Evolutionary conservation across 345 rosid species (phyloP).

Genomic region (Cardamine chenopodiifolia): DNA sequence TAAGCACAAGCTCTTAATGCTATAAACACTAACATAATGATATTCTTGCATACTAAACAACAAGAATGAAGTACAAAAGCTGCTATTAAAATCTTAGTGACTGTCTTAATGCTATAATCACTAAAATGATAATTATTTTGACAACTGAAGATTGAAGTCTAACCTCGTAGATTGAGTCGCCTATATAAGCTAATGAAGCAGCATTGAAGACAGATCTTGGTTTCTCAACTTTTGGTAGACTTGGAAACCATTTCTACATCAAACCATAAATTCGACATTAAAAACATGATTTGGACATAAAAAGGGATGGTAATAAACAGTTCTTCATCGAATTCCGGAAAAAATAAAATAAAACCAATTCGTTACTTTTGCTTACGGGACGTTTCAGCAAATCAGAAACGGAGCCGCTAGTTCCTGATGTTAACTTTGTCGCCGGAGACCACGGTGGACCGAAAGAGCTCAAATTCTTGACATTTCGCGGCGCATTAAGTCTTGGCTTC

Average conservation of each 20-base stretch:
- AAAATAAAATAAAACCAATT: neutral
- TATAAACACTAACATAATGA: neutral
- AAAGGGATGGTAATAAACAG: neutral
- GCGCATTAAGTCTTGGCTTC: conserved; percentile 66
- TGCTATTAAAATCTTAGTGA: neutral
- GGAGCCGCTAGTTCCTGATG: conserved; percentile 35
- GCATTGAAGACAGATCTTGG: conserved; percentile 48
- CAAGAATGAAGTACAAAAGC: neutral
- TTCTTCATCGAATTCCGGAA: neutral
- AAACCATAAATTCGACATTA: neutral
- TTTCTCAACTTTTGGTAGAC: conserved; percentile 43
- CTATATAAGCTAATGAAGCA: conserved; percentile 47
- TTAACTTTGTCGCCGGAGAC: conserved; percentile 39
- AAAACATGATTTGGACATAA: neutral
- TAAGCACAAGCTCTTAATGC: neutral
- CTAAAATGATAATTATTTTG: neutral
- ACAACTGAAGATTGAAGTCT: neutral
- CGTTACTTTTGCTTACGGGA: conserved; percentile 52
- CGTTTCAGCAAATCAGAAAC: conserved; percentile 69
- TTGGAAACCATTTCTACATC: conserved; percentile 50
- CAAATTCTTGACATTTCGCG: conserved; percentile 48
- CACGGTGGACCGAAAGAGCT: conserved; percentile 38
- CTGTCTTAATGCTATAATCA: neutral
- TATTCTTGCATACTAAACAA: conserved; percentile 3
- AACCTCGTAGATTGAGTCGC: conserved; percentile 88